Percentiles rank a stretch among this genome's conserved stretches.
Evolutionary conservation across 2,329 filamentous ascomycete genomes (phyloP).

Genomic region (Fusarium neocosmosporiellum): DNA sequence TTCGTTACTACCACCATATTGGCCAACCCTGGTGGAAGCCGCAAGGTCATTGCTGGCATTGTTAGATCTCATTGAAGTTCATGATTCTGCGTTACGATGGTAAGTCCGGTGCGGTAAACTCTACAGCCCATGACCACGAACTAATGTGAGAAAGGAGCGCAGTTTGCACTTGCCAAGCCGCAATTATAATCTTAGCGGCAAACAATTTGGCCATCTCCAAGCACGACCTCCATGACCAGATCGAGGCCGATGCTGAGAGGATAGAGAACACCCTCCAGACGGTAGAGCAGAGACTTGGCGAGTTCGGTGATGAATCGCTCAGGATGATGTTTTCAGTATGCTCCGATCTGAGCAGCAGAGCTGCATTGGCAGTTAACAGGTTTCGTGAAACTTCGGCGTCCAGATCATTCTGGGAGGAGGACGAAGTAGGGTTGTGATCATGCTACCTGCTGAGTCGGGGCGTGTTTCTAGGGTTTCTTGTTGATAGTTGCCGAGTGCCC

Average conservation of each 20-base stretch:
- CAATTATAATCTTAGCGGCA: neutral
- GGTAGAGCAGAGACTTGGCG: neutral
- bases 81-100: conserved; percentile 5
- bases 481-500: neutral
- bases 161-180: neutral
- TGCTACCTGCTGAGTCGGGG: too few species aligned
- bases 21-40: conserved; percentile 2
- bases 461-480: neutral
- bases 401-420: neutral
- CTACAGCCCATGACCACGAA: neutral
- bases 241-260: neutral
- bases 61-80: neutral
- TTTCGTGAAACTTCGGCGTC: neutral
- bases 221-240: neutral
- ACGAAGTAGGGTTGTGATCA: neutral
- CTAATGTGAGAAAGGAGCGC: neutral
- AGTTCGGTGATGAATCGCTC: neutral
- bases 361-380: neutral
- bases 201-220: neutral
- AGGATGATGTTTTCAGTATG: neutral
- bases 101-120: neutral
- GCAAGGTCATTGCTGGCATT: conserved; percentile 3
- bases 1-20: neutral
- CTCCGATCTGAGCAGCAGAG: neutral
- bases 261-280: neutral